Percentiles rank a stretch among this genome's conserved stretches.
Evolutionary conservation across 495 filamentous ascomycete genomes (phyloP).

Genomic region (Neurospora sp.): DNA sequence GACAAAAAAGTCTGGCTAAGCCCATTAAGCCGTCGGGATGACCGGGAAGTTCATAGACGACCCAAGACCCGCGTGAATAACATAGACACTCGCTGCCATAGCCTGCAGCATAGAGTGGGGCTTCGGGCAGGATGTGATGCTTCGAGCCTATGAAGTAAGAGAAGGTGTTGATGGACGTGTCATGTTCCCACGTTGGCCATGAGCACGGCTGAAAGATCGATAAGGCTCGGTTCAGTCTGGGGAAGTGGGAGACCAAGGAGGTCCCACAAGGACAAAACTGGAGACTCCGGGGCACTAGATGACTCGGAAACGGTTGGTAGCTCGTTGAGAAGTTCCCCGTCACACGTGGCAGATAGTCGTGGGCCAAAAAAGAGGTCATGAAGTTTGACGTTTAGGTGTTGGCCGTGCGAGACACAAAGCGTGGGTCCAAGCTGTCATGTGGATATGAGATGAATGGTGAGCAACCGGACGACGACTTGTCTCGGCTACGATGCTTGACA

Average conservation of each 20-base stretch:
- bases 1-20: background rate
- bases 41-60: background rate
- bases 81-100: background rate
- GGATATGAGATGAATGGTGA: background rate
- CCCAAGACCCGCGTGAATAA: background rate
- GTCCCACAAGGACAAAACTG: background rate
- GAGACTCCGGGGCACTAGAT: background rate
- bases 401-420: background rate
- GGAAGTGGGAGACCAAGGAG: background rate
- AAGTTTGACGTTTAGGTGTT: background rate
- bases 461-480: background rate
- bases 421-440: background rate
- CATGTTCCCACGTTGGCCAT: background rate
- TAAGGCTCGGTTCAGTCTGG: background rate
- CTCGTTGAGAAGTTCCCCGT: background rate
- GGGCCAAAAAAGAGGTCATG: background rate
- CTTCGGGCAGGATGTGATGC: background rate
- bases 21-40: background rate
- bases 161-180: background rate
- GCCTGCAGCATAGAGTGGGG: background rate
- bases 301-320: background rate
- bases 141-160: background rate
- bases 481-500: background rate
- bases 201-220: background rate
- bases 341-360: background rate